Evolutionary conservation across 148 eudicot species (phyloP), one percentile per base, ranked within the genome.

Genomic region (Polygonum maritimum): DNA sequence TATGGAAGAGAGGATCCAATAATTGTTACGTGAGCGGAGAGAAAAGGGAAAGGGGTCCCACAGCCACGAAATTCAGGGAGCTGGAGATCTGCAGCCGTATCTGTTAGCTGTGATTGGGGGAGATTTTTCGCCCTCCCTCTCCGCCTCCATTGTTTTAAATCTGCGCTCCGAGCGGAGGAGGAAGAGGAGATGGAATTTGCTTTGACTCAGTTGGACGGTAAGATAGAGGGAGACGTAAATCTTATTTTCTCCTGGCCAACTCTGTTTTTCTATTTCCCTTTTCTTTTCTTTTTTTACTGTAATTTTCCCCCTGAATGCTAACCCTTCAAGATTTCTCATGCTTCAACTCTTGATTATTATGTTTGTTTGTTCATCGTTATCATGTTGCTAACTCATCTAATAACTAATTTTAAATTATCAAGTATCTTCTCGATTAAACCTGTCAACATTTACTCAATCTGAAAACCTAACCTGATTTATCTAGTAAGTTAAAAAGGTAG

Each of bases 131-230:
- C n/a, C 9, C 69, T 6, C 31, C 65, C 11, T 62, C 69, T 62
- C 18, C 69, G 39, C 38, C 38, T 62, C 60, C 60, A 49, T 54
- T 18, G 69, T 62, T 62, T 18, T 62, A 62, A 26, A 26, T 62
- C 38, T 26, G 38, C 12, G 69, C 69, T 62, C 36, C 0, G 36
- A 62, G 45, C 19, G 10, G 10, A 21, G 63, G 31, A 67, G 19
- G 71, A 35, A 38, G 71, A 67, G 22, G 71, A 67, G 45, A 67
- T 67, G 71, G 71, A 67, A 36, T 67, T 67, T 67, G 71, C 44
- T 67, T 67, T 67, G 71, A 67, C 71, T 60, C 44, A 4, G 19
- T 33, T 35, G 71, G 44, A 67, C 71, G 71, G 70, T 63, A 67
- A 15, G 71, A 44, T 36, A 65, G 19, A 15, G 55, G 36, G 19